A percentile compares a stretch with the other conserved stretches of the same genome.
Evolutionary conservation across 805 yeast species (phyloP).

Genomic region (Starmerella vitae): DNA sequence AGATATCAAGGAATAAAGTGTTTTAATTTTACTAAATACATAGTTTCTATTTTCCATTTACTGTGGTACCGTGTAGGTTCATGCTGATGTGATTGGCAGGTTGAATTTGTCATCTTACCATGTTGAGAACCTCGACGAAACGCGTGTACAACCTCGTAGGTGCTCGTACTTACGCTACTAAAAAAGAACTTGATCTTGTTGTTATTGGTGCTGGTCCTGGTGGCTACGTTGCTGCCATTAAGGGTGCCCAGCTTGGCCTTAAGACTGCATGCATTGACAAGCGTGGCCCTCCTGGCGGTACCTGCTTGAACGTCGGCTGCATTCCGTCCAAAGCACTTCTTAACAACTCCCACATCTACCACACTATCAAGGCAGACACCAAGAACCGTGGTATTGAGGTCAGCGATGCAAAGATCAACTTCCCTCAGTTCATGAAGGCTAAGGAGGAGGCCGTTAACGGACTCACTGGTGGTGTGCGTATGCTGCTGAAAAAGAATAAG

Average conservation of each 20-base stretch:
- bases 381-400: conserved; percentile 82
- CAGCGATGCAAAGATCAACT: conserved; percentile 54
- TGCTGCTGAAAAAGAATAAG: conserved; percentile 88
- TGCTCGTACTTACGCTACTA: conserved; percentile 18
- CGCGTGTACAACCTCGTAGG: conserved; percentile 5
- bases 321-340: conserved; percentile 93
- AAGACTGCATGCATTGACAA: conserved; percentile 95
- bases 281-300: conserved; percentile 94
- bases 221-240: conserved; percentile 97
- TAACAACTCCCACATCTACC: conserved; percentile 89
- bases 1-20: conserved; percentile 1
- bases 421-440: conserved; percentile 72
- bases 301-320: conserved; percentile 97
- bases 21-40: too few species aligned
- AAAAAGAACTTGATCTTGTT: conserved; percentile 69
- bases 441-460: conserved; percentile 83
- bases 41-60: too few species aligned
- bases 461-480: conserved; percentile 86
- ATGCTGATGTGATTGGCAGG: too few species aligned
- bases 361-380: conserved; percentile 76
- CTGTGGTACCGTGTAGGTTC: too few species aligned
- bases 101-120: too few species aligned
- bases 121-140: conserved; percentile 14
- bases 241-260: conserved; percentile 90
- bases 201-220: conserved; percentile 99